These are phyloP conservation scores for Pichia sp. DNA, from an alignment of 1,139 yeast genomes.

Conservation along the genomic window DNA sequence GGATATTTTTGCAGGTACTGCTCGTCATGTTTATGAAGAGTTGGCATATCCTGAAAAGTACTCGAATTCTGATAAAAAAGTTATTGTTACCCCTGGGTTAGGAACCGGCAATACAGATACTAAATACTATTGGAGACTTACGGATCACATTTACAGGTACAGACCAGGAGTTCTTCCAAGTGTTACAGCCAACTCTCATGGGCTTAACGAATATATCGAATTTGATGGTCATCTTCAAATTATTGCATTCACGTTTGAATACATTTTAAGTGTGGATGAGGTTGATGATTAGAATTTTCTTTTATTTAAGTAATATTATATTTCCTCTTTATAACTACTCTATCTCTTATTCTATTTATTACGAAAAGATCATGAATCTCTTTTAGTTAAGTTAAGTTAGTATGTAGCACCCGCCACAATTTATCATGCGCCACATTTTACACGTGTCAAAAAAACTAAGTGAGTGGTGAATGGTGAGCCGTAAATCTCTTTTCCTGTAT, in stretches of 20 bases:
- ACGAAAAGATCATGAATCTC: too few species aligned
- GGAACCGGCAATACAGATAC: conserved; percentile 88
- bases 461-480: too few species aligned
- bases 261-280: conserved; percentile 20
- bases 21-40: conserved; percentile 49
- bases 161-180: conserved; percentile 37
- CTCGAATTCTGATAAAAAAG: conserved; percentile 38
- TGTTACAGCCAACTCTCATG: conserved; percentile 40
- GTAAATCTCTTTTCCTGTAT: too few species aligned
- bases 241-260: conserved; percentile 50
- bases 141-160: conserved; percentile 73
- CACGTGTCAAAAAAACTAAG: too few species aligned
- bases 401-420: too few species aligned
- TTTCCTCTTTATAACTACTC: not conserved
- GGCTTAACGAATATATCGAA: conserved; percentile 58
- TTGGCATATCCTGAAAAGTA: conserved; percentile 39
- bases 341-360: too few species aligned
- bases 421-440: too few species aligned
- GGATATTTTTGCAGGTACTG: conserved; percentile 46
- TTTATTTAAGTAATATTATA: too few species aligned
- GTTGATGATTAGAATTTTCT: conserved; percentile 7
- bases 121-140: conserved; percentile 68
- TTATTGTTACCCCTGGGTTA: conserved; percentile 62
- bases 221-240: conserved; percentile 54
- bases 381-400: too few species aligned